phyloP scores from a whole-genome alignment of 208 protist species.

The Crithidia bombi region DNA sequence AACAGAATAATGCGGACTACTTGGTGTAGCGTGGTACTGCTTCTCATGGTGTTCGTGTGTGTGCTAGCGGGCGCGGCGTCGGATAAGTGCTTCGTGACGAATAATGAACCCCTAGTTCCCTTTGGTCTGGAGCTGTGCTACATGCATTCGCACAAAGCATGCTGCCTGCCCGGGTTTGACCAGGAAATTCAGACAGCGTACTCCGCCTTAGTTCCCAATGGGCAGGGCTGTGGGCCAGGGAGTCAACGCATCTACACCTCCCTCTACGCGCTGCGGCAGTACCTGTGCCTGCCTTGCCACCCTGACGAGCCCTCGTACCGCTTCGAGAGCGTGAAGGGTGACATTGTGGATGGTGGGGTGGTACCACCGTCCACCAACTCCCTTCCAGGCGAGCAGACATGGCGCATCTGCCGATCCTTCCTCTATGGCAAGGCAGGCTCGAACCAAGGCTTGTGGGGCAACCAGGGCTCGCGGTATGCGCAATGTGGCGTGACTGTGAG shows the following conservation, averaged over 20 bases:
- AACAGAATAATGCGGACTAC: neutral
- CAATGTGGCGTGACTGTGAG: conserved; percentile 44
- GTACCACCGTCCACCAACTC: conserved; percentile 37
- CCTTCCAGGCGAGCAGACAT: conserved; percentile 44
- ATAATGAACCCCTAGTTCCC: conserved; percentile 20
- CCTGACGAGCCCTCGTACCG: conserved; percentile 51
- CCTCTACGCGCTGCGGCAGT: conserved; percentile 45
- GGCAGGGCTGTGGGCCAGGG: conserved; percentile 39
- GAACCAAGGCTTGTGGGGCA: conserved; percentile 40
- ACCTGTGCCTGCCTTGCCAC: conserved; percentile 57
- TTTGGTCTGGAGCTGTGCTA: conserved; percentile 51
- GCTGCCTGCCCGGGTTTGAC: conserved; percentile 52
- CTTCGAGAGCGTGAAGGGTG: conserved; percentile 47
- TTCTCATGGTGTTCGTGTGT: neutral
- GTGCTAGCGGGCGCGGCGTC: neutral
- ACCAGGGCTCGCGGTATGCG: conserved; percentile 40
- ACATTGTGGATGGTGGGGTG: conserved; percentile 49
- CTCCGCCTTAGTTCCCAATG: conserved; percentile 33
- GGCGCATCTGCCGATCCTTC: conserved; percentile 60
- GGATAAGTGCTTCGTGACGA: conserved; percentile 32
- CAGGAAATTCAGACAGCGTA: conserved; percentile 43
- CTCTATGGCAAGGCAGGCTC: conserved; percentile 38
- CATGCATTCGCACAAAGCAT: conserved; percentile 45
- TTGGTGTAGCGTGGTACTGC: neutral
- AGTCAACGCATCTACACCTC: conserved; percentile 46